A percentile compares a stretch with the other conserved stretches of the same genome.
Evolutionary conservation across 106 monocot species (phyloP).

Genomic region (Phalaenopsis equestris): DNA sequence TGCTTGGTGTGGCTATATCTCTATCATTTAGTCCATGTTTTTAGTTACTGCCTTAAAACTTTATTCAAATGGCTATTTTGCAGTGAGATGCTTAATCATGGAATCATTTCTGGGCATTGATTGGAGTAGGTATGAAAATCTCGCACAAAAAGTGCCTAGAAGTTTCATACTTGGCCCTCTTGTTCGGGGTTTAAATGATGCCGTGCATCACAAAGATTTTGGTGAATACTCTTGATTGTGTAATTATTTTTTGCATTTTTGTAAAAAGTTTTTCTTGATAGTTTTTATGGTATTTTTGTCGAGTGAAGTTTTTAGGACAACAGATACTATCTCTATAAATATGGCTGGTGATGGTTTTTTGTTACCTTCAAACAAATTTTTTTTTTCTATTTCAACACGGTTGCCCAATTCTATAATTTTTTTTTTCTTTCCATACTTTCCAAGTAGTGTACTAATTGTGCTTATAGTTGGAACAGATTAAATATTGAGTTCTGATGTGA

Average conservation of each 20-base stretch:
- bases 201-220: slow-evolving; percentile 79
- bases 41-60: neutral
- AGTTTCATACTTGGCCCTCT: slow-evolving; percentile 71
- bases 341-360: neutral
- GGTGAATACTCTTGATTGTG: slow-evolving; percentile 35
- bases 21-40: neutral
- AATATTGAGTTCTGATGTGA: no score
- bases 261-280: neutral
- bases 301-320: neutral
- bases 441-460: no score
- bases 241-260: neutral
- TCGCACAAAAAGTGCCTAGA: slow-evolving; percentile 47
- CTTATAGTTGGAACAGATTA: no score
- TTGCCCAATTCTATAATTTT: no score
- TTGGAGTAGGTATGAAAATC: slow-evolving; percentile 36
- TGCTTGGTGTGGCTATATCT: neutral
- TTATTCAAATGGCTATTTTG: slow-evolving; percentile 18
- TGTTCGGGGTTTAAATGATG: slow-evolving; percentile 67
- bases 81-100: slow-evolving; percentile 87
- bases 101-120: slow-evolving; percentile 69
- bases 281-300: neutral
- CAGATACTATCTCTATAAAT: neutral
- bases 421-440: no score
- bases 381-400: neutral
- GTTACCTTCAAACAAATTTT: neutral